Evolutionary conservation across 208 protist species (phyloP).

Genomic region (Crithidia fasciculata): DNA sequence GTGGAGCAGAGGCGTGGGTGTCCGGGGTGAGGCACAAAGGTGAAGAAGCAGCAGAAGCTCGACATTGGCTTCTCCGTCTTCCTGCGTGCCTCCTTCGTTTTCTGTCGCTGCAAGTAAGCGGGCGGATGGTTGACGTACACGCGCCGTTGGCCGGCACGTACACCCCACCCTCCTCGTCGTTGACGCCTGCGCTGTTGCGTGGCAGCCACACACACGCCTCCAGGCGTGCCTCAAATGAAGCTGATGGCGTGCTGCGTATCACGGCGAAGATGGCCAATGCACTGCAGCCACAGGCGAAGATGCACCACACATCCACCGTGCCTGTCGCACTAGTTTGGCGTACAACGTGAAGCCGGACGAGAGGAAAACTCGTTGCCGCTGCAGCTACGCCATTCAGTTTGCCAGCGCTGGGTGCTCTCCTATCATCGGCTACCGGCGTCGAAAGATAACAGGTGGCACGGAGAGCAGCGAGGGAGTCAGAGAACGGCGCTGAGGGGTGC

Average conservation of each 20-base stretch:
- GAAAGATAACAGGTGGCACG: neutral
- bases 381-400: neutral
- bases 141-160: no score
- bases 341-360: slow-evolving; percentile 6
- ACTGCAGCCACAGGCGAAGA: slow-evolving; percentile 24
- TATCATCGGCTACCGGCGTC: neutral
- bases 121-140: no score
- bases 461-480: neutral
- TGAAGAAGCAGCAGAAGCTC: no score
- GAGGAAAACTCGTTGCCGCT: neutral
- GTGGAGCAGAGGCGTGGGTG: no score
- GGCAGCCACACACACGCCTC: slow-evolving; percentile 1
- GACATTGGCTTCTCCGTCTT: no score
- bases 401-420: neutral
- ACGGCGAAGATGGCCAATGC: slow-evolving; percentile 26
- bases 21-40: no score
- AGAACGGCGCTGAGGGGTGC: neutral
- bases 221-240: neutral
- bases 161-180: no score
- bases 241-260: neutral
- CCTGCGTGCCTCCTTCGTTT: no score
- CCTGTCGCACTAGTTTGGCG: neutral
- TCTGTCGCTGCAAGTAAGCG: no score
- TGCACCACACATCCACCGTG: slow-evolving; percentile 21
- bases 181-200: neutral